A percentile compares a stretch with the other conserved stretches of the same genome.
Conservation (phyloP, 139 green algal species). For the Gonium pectorale region DNA sequence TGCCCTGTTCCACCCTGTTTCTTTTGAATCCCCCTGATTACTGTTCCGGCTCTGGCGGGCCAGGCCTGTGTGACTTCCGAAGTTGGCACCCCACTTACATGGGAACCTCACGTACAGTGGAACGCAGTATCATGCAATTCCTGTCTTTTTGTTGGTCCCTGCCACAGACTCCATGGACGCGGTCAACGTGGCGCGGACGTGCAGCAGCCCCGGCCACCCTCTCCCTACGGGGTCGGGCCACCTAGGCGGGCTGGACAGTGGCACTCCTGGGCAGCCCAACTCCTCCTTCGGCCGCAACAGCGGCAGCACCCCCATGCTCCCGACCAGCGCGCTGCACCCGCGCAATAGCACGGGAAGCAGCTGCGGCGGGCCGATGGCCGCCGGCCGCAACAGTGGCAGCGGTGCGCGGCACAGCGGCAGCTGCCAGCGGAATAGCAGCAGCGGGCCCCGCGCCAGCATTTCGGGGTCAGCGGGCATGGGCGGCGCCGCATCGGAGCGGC, state of each 20-base stretch:
- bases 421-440: slow-evolving; percentile 3
- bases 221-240: too few relatives aligned
- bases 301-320: background rate
- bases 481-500: slow-evolving; percentile 10
- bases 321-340: background rate
- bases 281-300: slow-evolving; percentile 1
- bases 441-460: background rate
- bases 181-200: background rate
- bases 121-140: too few relatives aligned
- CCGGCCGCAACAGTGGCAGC: background rate
- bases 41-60: too few relatives aligned
- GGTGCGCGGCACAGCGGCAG: background rate
- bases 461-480: background rate
- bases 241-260: background rate
- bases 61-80: too few relatives aligned
- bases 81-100: too few relatives aligned
- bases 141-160: too few relatives aligned
- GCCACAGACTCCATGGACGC: background rate
- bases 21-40: too few relatives aligned
- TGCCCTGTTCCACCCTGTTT: background rate
- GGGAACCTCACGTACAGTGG: too few relatives aligned
- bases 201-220: background rate
- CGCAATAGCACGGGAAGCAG: slow-evolving; percentile 1
- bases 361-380: background rate
- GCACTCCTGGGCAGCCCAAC: background rate